Conservation (phyloP, 2,329 filamentous ascomycete species). For the Scedosporium minutisporum region DNA sequence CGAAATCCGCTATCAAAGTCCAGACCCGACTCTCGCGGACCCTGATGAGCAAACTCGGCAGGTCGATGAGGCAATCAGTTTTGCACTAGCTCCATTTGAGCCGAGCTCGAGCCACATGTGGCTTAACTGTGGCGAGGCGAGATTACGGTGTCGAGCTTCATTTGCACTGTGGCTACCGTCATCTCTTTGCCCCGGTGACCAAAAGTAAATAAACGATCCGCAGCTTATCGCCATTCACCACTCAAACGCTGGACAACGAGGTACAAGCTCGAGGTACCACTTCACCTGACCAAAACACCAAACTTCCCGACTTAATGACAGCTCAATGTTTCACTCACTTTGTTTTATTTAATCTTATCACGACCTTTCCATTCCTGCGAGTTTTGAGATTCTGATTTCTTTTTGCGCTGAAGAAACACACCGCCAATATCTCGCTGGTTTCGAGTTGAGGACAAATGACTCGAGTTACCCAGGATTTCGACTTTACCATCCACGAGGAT, state of each 20-base stretch:
- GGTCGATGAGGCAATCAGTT: not conserved
- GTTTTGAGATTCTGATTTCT: not conserved
- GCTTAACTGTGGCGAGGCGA: not conserved
- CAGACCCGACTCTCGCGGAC: not conserved
- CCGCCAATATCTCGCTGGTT: not conserved
- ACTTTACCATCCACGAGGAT: constrained; percentile 8
- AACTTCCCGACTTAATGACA: not conserved
- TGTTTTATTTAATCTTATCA: not conserved
- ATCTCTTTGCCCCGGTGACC: constrained; percentile 5
- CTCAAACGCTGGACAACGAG: not conserved
- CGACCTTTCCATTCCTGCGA: not conserved
- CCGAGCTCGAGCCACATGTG: not conserved
- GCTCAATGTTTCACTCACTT: not conserved
- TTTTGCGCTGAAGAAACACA: not conserved
- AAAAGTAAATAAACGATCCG: constrained; percentile 4
- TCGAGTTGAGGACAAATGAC: constrained; percentile 4
- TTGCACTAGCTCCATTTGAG: not conserved
- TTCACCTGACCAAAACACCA: constrained; percentile 2
- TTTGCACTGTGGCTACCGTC: not conserved
- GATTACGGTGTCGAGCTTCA: not conserved
- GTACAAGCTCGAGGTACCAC: not conserved
- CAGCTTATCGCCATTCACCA: constrained; percentile 1
- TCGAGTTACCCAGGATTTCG: constrained; percentile 7
- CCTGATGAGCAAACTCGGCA: not conserved
- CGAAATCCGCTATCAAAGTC: not conserved